Conservation (phyloP, 345 rosid genomes). For the Zanthoxylum bungeanum region DNA sequence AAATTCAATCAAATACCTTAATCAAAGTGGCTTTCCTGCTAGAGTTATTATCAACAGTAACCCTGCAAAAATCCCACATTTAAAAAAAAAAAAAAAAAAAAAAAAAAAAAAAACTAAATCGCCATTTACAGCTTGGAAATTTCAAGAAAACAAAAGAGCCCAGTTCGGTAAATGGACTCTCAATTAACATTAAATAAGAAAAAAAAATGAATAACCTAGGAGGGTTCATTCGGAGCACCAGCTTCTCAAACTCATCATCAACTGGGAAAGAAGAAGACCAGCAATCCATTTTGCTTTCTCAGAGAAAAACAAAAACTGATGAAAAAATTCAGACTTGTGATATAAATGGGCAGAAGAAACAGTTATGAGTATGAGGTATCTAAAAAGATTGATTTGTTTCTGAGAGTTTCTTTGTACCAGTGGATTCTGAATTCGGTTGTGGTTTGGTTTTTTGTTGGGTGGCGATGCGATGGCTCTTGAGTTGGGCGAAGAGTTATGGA, state of each 20-base stretch:
- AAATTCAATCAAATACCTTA: constrained; percentile 42
- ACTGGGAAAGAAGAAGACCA: constrained; percentile 51
- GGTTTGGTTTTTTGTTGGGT: constrained; percentile 19
- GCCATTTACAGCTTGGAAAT: too few species aligned
- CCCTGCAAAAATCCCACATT: constrained; percentile 47
- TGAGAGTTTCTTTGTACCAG: constrained; percentile 1
- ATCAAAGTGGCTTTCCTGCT: constrained; percentile 61
- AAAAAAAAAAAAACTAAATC: too few species aligned
- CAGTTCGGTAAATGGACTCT: constrained; percentile 11
- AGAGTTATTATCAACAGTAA: constrained; percentile 57
- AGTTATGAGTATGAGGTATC: too few species aligned
- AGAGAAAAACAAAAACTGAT: too few species aligned
- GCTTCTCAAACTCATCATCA: constrained; percentile 74
- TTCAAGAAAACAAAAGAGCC: constrained; percentile 5
- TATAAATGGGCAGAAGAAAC: background rate
- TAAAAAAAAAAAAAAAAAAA: too few species aligned
- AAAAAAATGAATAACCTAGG: constrained; percentile 44
- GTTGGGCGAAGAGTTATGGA: constrained; percentile 45
- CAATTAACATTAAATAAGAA: background rate
- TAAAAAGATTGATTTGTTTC: too few species aligned
- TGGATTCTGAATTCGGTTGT: constrained; percentile 18
- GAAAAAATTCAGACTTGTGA: background rate
- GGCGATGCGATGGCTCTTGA: constrained; percentile 42
- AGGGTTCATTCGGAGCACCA: constrained; percentile 72
- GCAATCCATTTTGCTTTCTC: constrained; percentile 47